A percentile compares a stretch with the other conserved stretches of the same genome.
Conservation (phyloP, 169 alveolate genomes). For the Cryptosporidium felis region DNA sequence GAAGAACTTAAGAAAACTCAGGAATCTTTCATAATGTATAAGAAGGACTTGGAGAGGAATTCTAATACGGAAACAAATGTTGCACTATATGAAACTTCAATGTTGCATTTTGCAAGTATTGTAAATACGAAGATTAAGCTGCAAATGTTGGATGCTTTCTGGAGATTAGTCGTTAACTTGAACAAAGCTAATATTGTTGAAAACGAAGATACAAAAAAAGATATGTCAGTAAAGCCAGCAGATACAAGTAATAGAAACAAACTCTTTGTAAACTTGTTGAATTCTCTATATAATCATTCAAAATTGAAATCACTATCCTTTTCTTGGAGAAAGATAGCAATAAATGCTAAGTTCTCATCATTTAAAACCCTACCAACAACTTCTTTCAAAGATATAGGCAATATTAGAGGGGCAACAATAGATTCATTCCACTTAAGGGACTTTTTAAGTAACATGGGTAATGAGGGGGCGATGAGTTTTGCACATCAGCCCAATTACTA, state of each 20-base stretch:
- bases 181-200: background rate
- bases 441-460: slow-evolving; percentile 45
- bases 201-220: slow-evolving; percentile 12
- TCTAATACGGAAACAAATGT: slow-evolving; percentile 16
- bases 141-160: slow-evolving; percentile 43
- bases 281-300: background rate
- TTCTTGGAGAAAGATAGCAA: slow-evolving; percentile 47
- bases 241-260: slow-evolving; percentile 2
- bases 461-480: slow-evolving; percentile 31
- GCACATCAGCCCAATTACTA: slow-evolving; percentile 68
- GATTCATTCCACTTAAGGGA: slow-evolving; percentile 60
- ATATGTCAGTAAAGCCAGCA: background rate
- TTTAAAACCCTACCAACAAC: slow-evolving; percentile 23
- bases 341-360: slow-evolving; percentile 17
- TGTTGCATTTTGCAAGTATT: slow-evolving; percentile 27
- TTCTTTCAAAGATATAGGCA: slow-evolving; percentile 12
- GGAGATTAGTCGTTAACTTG: background rate
- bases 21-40: slow-evolving; percentile 65
- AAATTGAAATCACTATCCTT: slow-evolving; percentile 15
- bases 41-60: slow-evolving; percentile 16
- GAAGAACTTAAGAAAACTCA: slow-evolving; percentile 55
- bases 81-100: slow-evolving; percentile 35
- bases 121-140: slow-evolving; percentile 21
- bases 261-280: background rate
- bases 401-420: slow-evolving; percentile 17